Evolutionary conservation across 139 green algal genomes (phyloP).

Genomic region (Tetraselmis striata): DNA sequence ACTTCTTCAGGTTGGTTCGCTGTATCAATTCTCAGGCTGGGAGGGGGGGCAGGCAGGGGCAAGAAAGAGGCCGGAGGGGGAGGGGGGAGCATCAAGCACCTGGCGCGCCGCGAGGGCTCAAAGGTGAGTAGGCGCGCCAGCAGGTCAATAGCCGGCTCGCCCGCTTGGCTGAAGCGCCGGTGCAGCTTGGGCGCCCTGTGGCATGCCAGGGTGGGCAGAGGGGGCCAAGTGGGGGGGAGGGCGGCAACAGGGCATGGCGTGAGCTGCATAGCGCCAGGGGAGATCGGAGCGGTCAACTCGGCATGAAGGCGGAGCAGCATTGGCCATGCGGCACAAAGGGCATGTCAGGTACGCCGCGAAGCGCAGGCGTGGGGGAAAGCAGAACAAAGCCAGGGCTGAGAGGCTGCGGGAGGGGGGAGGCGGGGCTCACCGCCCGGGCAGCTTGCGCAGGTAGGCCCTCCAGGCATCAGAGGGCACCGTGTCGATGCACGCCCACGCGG

Average conservation of each 20-base stretch:
- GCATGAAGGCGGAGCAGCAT: too few relatives aligned
- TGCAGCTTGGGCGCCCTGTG: constrained; percentile 51
- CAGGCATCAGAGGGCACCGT: constrained; percentile 52
- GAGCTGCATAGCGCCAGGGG: background rate
- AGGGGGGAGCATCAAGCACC: background rate
- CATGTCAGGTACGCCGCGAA: too few relatives aligned
- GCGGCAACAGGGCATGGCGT: constrained; percentile 32
- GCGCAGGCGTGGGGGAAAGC: too few relatives aligned
- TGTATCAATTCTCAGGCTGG: too few relatives aligned
- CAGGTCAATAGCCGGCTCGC: constrained; percentile 74
- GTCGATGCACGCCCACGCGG: constrained; percentile 71
- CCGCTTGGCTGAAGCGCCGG: constrained; percentile 51
- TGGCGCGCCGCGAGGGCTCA: constrained; percentile 57
- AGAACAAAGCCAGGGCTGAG: too few relatives aligned
- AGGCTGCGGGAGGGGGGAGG: background rate
- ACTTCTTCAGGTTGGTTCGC: too few relatives aligned
- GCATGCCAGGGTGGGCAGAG: too few relatives aligned
- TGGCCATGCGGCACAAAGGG: too few relatives aligned
- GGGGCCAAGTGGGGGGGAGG: too few relatives aligned
- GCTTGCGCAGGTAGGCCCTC: constrained; percentile 62
- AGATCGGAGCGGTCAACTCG: too few relatives aligned
- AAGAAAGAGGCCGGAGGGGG: too few relatives aligned
- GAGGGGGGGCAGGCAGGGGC: too few relatives aligned
- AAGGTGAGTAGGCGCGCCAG: constrained; percentile 78
- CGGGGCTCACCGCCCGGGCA: constrained; percentile 24